These are phyloP conservation scores for Tremella mesenterica DNA, from an alignment of 768 basidiomycete species.

Conservation along the genomic window DNA sequence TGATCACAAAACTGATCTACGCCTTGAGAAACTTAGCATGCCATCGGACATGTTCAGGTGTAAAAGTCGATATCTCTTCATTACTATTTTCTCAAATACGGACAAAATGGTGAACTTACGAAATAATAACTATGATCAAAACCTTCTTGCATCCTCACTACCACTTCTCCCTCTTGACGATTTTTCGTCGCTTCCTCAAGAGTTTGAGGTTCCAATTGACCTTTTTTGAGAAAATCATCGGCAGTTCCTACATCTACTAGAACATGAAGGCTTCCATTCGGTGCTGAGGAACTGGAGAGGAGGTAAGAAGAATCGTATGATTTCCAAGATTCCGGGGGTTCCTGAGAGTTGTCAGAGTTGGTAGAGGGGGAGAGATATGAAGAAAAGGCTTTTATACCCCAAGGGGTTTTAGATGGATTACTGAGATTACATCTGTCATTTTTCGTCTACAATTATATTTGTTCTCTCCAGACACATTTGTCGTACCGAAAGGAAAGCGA, in stretches of 20 bases:
- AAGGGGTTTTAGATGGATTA: slow-evolving; percentile 76
- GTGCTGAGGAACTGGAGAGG: slow-evolving; percentile 54
- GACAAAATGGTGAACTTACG: slow-evolving; percentile 46
- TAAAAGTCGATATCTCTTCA: slow-evolving; percentile 81
- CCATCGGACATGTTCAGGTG: slow-evolving; percentile 79
- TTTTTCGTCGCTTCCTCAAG: slow-evolving; percentile 70
- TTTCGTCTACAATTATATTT: too few relatives aligned
- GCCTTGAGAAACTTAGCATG: slow-evolving; percentile 82
- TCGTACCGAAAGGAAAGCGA: background rate
- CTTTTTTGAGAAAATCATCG: slow-evolving; percentile 74
- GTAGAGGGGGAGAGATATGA: slow-evolving; percentile 58
- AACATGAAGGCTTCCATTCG: slow-evolving; percentile 55
- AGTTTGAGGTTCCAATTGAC: slow-evolving; percentile 82
- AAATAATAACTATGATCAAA: slow-evolving; percentile 79
- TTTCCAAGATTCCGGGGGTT: slow-evolving; percentile 64
- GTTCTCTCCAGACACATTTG: background rate
- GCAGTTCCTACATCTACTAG: slow-evolving; percentile 64
- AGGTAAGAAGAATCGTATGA: slow-evolving; percentile 80
- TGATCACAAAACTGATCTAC: too few relatives aligned
- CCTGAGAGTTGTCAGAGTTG: slow-evolving; percentile 6
- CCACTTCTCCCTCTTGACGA: slow-evolving; percentile 66
- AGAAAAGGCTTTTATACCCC: slow-evolving; percentile 85
- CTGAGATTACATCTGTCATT: too few relatives aligned
- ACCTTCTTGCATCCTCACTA: slow-evolving; percentile 67
- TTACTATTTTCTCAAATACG: background rate